Evolutionary conservation across 805 yeast genomes (phyloP).

Genomic region (Candida arabinofermentans): DNA sequence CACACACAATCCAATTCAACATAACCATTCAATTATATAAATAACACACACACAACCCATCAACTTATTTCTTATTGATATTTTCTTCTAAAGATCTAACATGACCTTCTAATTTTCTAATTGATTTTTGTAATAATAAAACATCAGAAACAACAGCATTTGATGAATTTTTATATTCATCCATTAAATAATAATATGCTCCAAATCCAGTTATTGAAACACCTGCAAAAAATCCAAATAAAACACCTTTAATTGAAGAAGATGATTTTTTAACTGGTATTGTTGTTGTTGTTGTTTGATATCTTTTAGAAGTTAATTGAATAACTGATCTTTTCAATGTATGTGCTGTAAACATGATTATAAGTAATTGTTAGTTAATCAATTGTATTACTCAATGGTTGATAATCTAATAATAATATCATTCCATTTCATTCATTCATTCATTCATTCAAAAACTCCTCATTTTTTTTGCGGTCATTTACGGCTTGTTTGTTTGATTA

Average conservation of each 20-base stretch:
- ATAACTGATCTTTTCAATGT: slow-evolving; percentile 17
- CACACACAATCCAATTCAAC: too few relatives aligned
- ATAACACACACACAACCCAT: background rate
- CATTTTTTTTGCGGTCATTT: too few relatives aligned
- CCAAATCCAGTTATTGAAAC: slow-evolving; percentile 69
- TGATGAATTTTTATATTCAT: slow-evolving; percentile 72
- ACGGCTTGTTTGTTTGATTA: too few relatives aligned
- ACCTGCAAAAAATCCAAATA: slow-evolving; percentile 78
- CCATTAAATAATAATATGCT: slow-evolving; percentile 73
- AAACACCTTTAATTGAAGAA: slow-evolving; percentile 38
- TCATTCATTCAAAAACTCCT: too few relatives aligned
- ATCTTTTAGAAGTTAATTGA: slow-evolving; percentile 13
- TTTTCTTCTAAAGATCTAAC: slow-evolving; percentile 56
- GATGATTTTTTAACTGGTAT: slow-evolving; percentile 19
- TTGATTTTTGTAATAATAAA: slow-evolving; percentile 62
- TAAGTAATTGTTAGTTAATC: too few relatives aligned
- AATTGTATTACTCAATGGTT: too few relatives aligned
- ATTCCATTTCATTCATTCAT: too few relatives aligned
- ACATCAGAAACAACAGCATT: slow-evolving; percentile 74
- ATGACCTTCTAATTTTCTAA: slow-evolving; percentile 63
- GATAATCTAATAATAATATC: too few relatives aligned
- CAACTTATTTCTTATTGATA: slow-evolving; percentile 23
- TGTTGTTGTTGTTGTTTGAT: slow-evolving; percentile 21
- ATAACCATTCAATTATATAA: background rate
- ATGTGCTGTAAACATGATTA: background rate